Base-by-base conservation (phyloP, 805 yeast species). In the Sugiyamaella marilandica region DNA sequence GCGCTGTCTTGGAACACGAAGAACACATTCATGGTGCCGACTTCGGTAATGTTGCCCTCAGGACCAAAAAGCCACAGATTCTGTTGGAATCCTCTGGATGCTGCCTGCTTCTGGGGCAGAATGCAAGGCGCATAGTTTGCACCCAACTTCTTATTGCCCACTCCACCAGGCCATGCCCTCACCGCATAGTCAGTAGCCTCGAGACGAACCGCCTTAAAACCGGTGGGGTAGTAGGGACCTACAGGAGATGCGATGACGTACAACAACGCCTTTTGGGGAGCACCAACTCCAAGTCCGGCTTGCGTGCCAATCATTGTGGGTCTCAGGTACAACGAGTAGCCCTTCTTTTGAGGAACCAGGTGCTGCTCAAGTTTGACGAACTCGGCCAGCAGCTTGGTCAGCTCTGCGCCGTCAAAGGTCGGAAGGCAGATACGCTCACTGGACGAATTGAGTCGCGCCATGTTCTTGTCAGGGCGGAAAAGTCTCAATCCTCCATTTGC, bases 111-210 rank as follows among this genome's bases (percentile, higher is more conserved):
- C 74, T 89, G 97, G 32, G 98, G 97, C 67, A 80, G 77, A 65
- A 91, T 82, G 70, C 97, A 87, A 57, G 98, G 97, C 44, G 97
- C 99, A 68, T 92, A 92, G 77, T 92, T 92, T 56, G 96, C 97
- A 71, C 99, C 99, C 65, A 92, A 81, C 74, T 92, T 92, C 72
- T 82, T 85, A 81, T 92, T 86, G 73, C 99, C 99, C 63, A 83
- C 90, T 71, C 98, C 99, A 65, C 96, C 96, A 67, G 98, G 98
- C 98, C 98, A 92, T 31, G 99, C 98, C 76, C 99, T 87, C 33
- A 91, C 91, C 48, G 96, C 96, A 63, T 87, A 83, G 68, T 89
- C 96, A 34, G 97, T 91, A 60, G 98, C 97, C 74, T 92, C 97
- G 59, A 94, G 79, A 56, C 81, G 78, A 51, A 94, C 96, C 41